phyloP scores from a whole-genome alignment of 805 yeast species.

The Kluyveromyces wickerhamii region DNA sequence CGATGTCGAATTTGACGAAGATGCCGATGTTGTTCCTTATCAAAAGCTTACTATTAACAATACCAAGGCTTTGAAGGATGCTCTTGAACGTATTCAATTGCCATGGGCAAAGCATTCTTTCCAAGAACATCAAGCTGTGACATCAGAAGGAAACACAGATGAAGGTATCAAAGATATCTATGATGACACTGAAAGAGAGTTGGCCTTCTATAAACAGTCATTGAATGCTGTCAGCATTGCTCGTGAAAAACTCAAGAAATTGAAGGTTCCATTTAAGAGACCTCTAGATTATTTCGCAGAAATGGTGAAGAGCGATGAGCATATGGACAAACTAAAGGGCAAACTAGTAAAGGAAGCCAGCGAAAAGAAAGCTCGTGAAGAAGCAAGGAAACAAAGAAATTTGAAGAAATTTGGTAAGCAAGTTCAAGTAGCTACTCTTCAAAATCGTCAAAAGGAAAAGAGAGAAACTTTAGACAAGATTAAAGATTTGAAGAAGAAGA shows the following conservation, averaged over 20 bases:
- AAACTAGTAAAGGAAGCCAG: slow-evolving; percentile 73
- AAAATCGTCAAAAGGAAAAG: slow-evolving; percentile 90
- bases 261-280: slow-evolving; percentile 81
- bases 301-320: slow-evolving; percentile 96
- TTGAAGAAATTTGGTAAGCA: slow-evolving; percentile 96
- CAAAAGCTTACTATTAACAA: slow-evolving; percentile 87
- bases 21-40: slow-evolving; percentile 89
- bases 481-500: slow-evolving; percentile 83
- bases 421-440: slow-evolving; percentile 88
- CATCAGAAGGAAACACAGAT: slow-evolving; percentile 53
- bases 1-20: slow-evolving; percentile 88
- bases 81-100: slow-evolving; percentile 57
- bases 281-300: slow-evolving; percentile 97
- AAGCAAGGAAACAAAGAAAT: slow-evolving; percentile 88
- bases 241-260: slow-evolving; percentile 53
- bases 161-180: slow-evolving; percentile 74
- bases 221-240: slow-evolving; percentile 74
- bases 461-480: slow-evolving; percentile 83
- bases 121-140: slow-evolving; percentile 73
- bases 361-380: slow-evolving; percentile 84
- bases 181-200: slow-evolving; percentile 93
- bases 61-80: slow-evolving; percentile 67
- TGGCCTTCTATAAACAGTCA: slow-evolving; percentile 93
- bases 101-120: slow-evolving; percentile 58
- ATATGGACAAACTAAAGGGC: slow-evolving; percentile 86